A percentile compares a stretch with the other conserved stretches of the same genome.
Evolutionary conservation across 139 green algal species (phyloP).

Genomic region (Tetraselmis striata): DNA sequence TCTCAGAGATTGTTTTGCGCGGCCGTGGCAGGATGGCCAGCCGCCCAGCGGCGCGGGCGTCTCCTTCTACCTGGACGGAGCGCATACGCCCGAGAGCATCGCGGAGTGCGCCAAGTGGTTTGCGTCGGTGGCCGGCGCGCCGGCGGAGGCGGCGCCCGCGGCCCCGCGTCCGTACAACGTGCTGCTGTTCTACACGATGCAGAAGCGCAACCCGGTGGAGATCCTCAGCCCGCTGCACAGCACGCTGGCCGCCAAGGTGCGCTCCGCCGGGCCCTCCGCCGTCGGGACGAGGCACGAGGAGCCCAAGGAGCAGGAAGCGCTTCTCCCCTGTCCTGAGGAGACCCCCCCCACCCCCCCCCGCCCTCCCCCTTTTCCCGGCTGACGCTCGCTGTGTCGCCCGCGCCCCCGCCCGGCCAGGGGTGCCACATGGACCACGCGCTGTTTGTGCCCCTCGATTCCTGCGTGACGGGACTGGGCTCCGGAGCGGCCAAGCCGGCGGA

Average conservation of each 20-base stretch:
- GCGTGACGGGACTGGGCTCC: neutral
- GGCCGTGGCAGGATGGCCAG: neutral
- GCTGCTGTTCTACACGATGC: slow-evolving; percentile 94
- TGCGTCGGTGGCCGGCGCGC: slow-evolving; percentile 18
- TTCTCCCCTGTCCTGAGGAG: no score
- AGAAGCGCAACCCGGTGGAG: slow-evolving; percentile 68
- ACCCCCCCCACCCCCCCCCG: no score
- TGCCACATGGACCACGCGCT: slow-evolving; percentile 40
- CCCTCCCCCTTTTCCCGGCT: no score
- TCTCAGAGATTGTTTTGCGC: no score
- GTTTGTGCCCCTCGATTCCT: slow-evolving; percentile 61
- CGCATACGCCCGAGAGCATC: slow-evolving; percentile 93
- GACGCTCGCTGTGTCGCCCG: no score
- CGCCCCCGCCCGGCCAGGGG: no score
- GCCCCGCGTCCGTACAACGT: slow-evolving; percentile 26
- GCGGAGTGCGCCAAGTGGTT: slow-evolving; percentile 86
- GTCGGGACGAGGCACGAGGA: no score
- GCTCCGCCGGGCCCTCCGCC: no score
- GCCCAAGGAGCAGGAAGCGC: no score
- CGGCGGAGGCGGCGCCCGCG: neutral
- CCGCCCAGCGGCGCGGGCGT: slow-evolving; percentile 28
- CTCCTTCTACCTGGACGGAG: slow-evolving; percentile 89
- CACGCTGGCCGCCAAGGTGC: slow-evolving; percentile 24
- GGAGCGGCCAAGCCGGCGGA: neutral
- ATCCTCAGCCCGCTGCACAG: slow-evolving; percentile 62